Evolutionary conservation across 352 stramenopile species (phyloP), one percentile per base, ranked within the genome.

Genomic region (Globisporangium sylvaticum): DNA sequence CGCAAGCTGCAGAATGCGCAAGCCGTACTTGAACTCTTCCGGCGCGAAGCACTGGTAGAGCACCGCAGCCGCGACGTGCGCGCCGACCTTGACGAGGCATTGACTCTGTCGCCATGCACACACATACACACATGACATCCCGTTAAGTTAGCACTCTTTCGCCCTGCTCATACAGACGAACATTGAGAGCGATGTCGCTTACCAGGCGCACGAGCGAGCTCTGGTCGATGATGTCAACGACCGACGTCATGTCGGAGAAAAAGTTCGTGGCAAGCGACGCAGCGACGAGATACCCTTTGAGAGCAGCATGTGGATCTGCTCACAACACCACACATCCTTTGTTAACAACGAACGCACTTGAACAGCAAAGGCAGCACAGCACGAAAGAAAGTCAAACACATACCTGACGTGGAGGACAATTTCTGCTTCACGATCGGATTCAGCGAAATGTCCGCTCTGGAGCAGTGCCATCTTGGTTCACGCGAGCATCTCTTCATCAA

Each of bases 221-320:
- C 58, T 93, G 87, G 69, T 95, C 84, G 20, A 95, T 92, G 48
- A 92, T 87, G 46, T 93, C 83, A 15, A 89, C 79, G 20, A 91
- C 83, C 0, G 83, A 89, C 8, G 75, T 68, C 70, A 80, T 77
- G 56, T 94, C 86, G 0, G 81, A 78, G 54, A 95, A 95, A 62
- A 89, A 91, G 68, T 95, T 93, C 31, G 87, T 95, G 2, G 87
- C 87, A 6, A 95, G 65, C 25, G 81, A 92, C 15, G 87, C 85
- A 10, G 87, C 87, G 32, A 86, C 81, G 60, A 95, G 68, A 66
- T 93, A 95, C 15, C 80, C 77, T n/a, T 80, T 79, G 15, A 95
- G 67, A 8, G 87, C 83, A n/a, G 73, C 71, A 9, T 71, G 78
- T 1, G 84, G 87, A 62, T 95, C 87, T 95, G 63, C 4, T n/a